These are phyloP conservation scores for Euptelea pleiosperma DNA, from an alignment of 164 flowering plant genomes.

Conservation along the genomic window DNA sequence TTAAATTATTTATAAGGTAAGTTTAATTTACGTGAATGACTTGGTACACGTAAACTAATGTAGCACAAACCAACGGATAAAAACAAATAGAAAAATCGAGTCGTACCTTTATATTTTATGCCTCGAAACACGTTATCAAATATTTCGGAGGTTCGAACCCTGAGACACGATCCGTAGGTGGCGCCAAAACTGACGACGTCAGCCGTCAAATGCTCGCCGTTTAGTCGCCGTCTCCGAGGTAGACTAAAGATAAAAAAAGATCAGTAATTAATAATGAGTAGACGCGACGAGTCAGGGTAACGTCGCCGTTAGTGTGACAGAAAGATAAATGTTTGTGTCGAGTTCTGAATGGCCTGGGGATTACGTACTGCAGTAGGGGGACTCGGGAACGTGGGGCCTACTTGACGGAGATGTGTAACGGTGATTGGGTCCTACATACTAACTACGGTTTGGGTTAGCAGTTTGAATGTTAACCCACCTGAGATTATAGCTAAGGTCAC, in stretches of 20 bases:
- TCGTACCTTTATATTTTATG: background rate
- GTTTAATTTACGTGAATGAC: background rate
- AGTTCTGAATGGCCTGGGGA: conserved; percentile 6
- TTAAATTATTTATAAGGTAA: background rate
- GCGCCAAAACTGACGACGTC: conserved; percentile 14
- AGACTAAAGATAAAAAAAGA: too few species aligned
- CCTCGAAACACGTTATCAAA: conserved; percentile 17
- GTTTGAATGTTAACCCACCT: background rate
- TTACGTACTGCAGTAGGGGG: too few species aligned
- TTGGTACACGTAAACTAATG: background rate
- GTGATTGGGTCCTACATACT: conserved; percentile 16
- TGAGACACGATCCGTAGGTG: conserved; percentile 27
- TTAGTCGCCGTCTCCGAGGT: conserved; percentile 2
- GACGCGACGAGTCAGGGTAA: background rate
- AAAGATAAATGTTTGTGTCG: conserved; percentile 6
- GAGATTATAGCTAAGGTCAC: too few species aligned
- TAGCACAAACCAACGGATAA: background rate
- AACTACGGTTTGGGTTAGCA: conserved; percentile 1
- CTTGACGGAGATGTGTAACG: conserved; percentile 18
- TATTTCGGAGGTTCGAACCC: conserved; percentile 25
- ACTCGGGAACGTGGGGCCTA: too few species aligned
- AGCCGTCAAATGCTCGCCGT: conserved; percentile 15
- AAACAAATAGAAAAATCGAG: background rate
- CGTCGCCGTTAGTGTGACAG: conserved; percentile 8
- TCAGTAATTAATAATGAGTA: background rate